Percentiles rank a stretch among this genome's conserved stretches.
Evolutionary conservation across 169 alveolate genomes (phyloP).

Genomic region (Eimeria falciformis): DNA sequence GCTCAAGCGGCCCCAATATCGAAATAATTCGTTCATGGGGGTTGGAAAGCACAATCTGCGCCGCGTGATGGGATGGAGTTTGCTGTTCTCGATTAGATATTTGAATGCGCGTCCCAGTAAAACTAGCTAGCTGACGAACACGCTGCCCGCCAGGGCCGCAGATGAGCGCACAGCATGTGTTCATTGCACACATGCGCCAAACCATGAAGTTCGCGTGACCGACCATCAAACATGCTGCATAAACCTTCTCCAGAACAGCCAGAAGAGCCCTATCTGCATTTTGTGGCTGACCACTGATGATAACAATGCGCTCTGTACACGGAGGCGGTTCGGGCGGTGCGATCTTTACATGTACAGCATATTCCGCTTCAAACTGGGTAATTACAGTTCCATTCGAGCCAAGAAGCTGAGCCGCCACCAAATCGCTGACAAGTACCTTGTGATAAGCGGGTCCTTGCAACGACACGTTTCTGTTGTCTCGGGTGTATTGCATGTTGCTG

Average conservation of each 20-base stretch:
- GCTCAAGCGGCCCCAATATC: slow-evolving; percentile 44
- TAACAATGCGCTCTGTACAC: slow-evolving; percentile 54
- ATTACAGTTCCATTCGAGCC: slow-evolving; percentile 59
- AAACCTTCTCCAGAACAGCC: slow-evolving; percentile 73
- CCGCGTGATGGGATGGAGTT: slow-evolving; percentile 54
- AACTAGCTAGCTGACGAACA: slow-evolving; percentile 46
- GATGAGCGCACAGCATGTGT: slow-evolving; percentile 62
- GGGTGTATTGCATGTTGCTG: slow-evolving; percentile 64
- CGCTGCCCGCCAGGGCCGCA: slow-evolving; percentile 75
- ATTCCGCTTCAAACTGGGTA: slow-evolving; percentile 39
- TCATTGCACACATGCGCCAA: slow-evolving; percentile 74
- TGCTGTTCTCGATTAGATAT: slow-evolving; percentile 65
- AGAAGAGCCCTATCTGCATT: slow-evolving; percentile 57
- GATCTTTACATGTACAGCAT: slow-evolving; percentile 45
- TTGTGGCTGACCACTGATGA: slow-evolving; percentile 59
- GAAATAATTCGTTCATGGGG: slow-evolving; percentile 57
- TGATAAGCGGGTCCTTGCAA: slow-evolving; percentile 74
- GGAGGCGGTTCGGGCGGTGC: slow-evolving; percentile 68
- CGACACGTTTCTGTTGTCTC: not conserved
- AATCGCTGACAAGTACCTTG: slow-evolving; percentile 60
- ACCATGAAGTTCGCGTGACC: slow-evolving; percentile 68
- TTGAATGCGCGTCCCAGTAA: slow-evolving; percentile 68
- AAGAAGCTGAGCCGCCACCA: slow-evolving; percentile 73
- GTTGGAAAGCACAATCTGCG: slow-evolving; percentile 60
- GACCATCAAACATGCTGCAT: slow-evolving; percentile 72